Percentiles rank a stretch among this genome's conserved stretches.
These are phyloP conservation scores for Ophiostoma pallidulum DNA, from an alignment of 2,329 filamentous ascomycete genomes.

Conservation along the genomic window DNA sequence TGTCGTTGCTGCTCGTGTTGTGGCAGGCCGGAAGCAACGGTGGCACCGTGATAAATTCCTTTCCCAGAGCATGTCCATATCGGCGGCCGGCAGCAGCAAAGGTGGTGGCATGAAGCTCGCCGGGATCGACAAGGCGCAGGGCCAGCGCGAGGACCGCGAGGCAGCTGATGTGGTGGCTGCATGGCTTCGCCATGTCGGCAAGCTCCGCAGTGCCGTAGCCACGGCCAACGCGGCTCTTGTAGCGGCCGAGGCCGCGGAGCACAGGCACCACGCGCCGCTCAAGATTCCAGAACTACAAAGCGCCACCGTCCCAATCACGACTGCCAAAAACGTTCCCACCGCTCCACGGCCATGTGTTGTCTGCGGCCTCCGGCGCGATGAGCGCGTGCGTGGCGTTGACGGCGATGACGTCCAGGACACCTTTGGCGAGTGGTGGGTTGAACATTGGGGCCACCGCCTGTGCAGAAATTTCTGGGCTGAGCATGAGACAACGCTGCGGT, in stretches of 20 bases:
- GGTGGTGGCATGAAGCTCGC: slow-evolving; percentile 82
- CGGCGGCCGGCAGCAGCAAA: slow-evolving; percentile 52
- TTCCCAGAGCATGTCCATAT: slow-evolving; percentile 81
- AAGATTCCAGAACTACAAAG: slow-evolving; percentile 57
- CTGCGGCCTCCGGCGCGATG: slow-evolving; percentile 81
- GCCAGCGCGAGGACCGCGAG: slow-evolving; percentile 76
- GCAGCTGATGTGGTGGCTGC: slow-evolving; percentile 63
- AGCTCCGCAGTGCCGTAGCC: slow-evolving; percentile 63
- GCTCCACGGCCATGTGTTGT: slow-evolving; percentile 70
- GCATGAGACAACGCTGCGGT: slow-evolving; percentile 58
- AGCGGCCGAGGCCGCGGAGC: slow-evolving; percentile 14
- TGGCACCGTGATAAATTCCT: slow-evolving; percentile 87
- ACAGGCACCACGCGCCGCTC: slow-evolving; percentile 25
- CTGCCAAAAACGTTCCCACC: slow-evolving; percentile 62
- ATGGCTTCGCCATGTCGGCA: slow-evolving; percentile 69
- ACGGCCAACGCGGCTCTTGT: slow-evolving; percentile 45
- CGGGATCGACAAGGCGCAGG: slow-evolving; percentile 73
- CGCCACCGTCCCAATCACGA: slow-evolving; percentile 58
- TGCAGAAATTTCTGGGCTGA: slow-evolving; percentile 82
- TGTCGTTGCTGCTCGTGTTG: slow-evolving; percentile 64
- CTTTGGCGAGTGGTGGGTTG: slow-evolving; percentile 95
- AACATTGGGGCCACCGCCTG: slow-evolving; percentile 72
- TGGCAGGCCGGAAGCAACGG: slow-evolving; percentile 73
- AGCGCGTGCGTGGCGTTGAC: slow-evolving; percentile 69
- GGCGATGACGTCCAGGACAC: slow-evolving; percentile 65